Conservation (phyloP, 371 early-diverging fungal genomes). For the Mucor plumbeus region DNA sequence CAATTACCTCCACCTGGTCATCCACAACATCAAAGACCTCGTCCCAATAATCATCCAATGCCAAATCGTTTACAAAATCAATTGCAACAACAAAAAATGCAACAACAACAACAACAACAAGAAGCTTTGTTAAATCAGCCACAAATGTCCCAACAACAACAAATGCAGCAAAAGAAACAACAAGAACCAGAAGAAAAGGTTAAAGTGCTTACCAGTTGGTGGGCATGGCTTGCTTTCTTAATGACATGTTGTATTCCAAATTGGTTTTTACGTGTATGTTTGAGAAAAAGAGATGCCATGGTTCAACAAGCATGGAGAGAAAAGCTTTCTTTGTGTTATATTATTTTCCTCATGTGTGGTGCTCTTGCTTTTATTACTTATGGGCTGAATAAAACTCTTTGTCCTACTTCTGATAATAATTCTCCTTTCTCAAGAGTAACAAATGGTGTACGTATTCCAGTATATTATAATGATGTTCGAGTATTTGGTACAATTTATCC, state of each 20-base stretch:
- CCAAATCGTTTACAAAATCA: slow-evolving; percentile 52
- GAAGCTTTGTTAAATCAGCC: slow-evolving; percentile 21
- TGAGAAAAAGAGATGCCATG: slow-evolving; percentile 48
- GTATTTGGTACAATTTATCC: slow-evolving; percentile 56
- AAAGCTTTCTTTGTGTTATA: slow-evolving; percentile 73
- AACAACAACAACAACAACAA: slow-evolving; percentile 45
- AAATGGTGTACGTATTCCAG: slow-evolving; percentile 38
- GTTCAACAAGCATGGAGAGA: slow-evolving; percentile 75
- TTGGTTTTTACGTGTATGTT: slow-evolving; percentile 53
- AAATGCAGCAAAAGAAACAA: slow-evolving; percentile 34
- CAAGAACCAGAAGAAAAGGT: slow-evolving; percentile 39
- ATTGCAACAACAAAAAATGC: slow-evolving; percentile 52
- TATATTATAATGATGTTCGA: slow-evolving; percentile 46
- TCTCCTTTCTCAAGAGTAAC: slow-evolving; percentile 25
- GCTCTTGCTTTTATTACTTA: slow-evolving; percentile 69
- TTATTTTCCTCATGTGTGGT: slow-evolving; percentile 66
- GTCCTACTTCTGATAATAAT: slow-evolving; percentile 32
- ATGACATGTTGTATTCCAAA: slow-evolving; percentile 64
- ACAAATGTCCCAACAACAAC: slow-evolving; percentile 31
- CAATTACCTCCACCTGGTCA: background rate
- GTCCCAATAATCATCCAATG: slow-evolving; percentile 42
- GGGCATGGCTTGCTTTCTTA: slow-evolving; percentile 59
- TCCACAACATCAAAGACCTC: slow-evolving; percentile 8
- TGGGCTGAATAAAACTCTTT: slow-evolving; percentile 61
- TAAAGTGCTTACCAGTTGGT: slow-evolving; percentile 56